These are phyloP conservation scores for Zelonia costaricensis DNA, from an alignment of 208 protist species.

Conservation along the genomic window DNA sequence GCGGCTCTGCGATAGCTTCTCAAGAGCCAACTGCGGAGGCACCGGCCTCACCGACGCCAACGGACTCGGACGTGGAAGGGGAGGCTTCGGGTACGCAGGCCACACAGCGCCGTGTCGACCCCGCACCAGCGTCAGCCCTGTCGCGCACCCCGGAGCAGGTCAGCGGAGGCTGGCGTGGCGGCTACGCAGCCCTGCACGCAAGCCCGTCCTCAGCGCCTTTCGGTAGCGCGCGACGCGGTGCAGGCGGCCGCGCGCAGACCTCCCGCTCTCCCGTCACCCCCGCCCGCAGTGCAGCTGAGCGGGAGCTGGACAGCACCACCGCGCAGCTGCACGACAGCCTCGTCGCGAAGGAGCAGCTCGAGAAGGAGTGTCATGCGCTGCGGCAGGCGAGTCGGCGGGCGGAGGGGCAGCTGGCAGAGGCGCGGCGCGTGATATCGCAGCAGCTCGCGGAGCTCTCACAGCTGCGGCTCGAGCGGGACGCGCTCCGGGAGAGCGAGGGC, in stretches of 20 bases:
- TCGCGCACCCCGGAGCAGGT: not conserved
- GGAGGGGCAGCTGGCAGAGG: slow-evolving; percentile 57
- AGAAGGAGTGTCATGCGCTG: slow-evolving; percentile 64
- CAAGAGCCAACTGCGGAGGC: too few species aligned
- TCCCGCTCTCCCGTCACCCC: slow-evolving; percentile 4
- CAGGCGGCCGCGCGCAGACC: too few species aligned
- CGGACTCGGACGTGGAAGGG: too few species aligned
- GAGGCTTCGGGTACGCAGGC: not conserved
- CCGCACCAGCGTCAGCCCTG: not conserved
- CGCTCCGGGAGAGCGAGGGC: slow-evolving; percentile 38
- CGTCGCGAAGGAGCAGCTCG: slow-evolving; percentile 57
- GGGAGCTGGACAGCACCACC: slow-evolving; percentile 15
- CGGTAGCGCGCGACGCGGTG: too few species aligned
- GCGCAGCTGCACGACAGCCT: slow-evolving; percentile 65
- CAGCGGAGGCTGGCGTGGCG: not conserved
- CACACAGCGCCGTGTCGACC: not conserved
- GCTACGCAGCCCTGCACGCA: slow-evolving; percentile 17
- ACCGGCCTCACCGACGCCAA: too few species aligned
- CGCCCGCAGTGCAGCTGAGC: slow-evolving; percentile 10
- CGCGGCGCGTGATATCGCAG: slow-evolving; percentile 64
- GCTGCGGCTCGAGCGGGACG: slow-evolving; percentile 43
- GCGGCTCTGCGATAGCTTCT: too few species aligned
- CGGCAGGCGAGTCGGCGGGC: slow-evolving; percentile 30
- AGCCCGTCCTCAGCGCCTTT: slow-evolving; percentile 13
- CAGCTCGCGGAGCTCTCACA: slow-evolving; percentile 70